Evolutionary conservation across 371 early-diverging fungal genomes (phyloP).

Genomic region (Sporodiniella umbellata): DNA sequence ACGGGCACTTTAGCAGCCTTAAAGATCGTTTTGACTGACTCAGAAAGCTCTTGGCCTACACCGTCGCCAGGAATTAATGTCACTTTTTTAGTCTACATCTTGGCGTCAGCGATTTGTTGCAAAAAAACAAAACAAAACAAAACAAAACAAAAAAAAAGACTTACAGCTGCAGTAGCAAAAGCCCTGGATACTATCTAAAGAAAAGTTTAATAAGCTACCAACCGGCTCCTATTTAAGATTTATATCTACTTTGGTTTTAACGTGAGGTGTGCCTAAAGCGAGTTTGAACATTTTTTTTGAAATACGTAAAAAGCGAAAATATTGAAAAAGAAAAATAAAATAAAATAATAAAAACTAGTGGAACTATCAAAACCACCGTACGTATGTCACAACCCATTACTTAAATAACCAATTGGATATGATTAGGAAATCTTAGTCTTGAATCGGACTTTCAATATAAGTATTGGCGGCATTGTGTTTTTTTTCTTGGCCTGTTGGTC

Average conservation of each 20-base stretch:
- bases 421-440: no score
- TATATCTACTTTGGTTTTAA: no score
- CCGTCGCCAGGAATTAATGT: conserved; percentile 98
- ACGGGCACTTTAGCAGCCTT: conserved; percentile 89
- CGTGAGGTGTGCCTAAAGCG: background rate
- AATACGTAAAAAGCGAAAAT: no score
- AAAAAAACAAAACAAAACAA: no score
- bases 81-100: conserved; percentile 33
- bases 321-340: no score
- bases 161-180: conserved; percentile 1
- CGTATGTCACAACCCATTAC: no score
- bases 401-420: no score
- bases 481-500: no score
- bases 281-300: background rate
- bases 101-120: background rate
- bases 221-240: background rate
- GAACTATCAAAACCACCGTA: no score
- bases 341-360: no score
- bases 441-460: no score
- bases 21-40: conserved; percentile 91
- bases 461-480: no score
- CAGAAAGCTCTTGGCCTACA: conserved; percentile 89
- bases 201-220: background rate
- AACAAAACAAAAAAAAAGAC: background rate
- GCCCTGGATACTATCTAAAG: background rate